Conservation (phyloP, 2,329 filamentous ascomycete species). For the Trichoderma semiorbis region DNA sequence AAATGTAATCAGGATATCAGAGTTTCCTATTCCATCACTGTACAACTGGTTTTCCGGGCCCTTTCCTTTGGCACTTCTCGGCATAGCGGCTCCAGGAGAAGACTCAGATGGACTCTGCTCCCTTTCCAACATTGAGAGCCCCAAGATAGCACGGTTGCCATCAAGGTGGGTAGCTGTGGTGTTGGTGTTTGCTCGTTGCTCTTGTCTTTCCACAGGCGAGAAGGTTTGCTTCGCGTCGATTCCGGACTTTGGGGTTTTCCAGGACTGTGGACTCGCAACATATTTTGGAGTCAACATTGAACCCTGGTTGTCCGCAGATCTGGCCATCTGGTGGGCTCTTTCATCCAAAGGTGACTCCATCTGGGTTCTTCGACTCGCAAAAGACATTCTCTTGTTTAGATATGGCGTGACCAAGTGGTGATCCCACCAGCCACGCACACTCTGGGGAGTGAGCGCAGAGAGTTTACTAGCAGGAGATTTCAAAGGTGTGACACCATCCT, state of each 20-base stretch:
- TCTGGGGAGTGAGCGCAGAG: conserved; percentile 40
- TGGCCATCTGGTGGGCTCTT: background rate
- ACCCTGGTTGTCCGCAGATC: background rate
- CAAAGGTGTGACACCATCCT: conserved; percentile 52
- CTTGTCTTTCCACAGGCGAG: background rate
- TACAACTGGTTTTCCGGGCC: background rate
- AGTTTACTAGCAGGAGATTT: conserved; percentile 39
- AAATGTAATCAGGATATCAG: conserved; percentile 16
- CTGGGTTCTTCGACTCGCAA: conserved; percentile 38
- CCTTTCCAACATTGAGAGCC: conserved; percentile 2
- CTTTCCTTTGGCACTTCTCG: background rate
- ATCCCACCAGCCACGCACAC: conserved; percentile 70
- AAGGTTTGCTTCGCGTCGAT: background rate
- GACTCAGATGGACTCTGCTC: background rate
- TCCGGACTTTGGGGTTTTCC: background rate
- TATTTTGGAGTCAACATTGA: background rate
- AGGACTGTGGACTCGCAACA: conserved; percentile 18
- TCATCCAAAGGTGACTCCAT: conserved; percentile 30
- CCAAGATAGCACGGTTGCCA: background rate
- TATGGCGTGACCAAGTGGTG: conserved; percentile 72
- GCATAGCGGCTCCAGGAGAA: background rate
- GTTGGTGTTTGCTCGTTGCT: background rate
- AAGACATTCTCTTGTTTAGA: conserved; percentile 42
- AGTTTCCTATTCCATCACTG: background rate
- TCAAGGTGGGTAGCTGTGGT: background rate